A percentile compares a stretch with the other conserved stretches of the same genome.
Evolutionary conservation across 352 stramenopile species (phyloP).

Genomic region (Phytophthora boehmeriae): DNA sequence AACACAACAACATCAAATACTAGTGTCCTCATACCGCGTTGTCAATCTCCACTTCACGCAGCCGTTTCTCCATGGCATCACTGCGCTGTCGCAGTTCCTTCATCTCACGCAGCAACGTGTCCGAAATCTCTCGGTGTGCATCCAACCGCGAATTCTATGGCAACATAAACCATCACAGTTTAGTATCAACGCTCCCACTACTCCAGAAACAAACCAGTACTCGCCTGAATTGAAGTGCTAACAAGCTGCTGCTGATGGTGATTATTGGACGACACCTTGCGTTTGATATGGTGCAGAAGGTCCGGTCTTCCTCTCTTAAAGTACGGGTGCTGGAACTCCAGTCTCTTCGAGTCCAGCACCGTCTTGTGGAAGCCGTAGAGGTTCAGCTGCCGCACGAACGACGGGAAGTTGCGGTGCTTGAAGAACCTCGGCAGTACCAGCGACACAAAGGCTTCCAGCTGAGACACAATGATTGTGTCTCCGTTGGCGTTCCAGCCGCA

Average conservation of each 20-base stretch:
- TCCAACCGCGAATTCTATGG: conserved; percentile 69
- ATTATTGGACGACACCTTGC: conserved; percentile 78
- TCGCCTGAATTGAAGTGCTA: conserved; percentile 59
- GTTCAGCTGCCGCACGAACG: conserved; percentile 95
- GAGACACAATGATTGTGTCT: conserved; percentile 93
- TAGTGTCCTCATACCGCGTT: conserved; percentile 69
- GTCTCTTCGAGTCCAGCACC: conserved; percentile 89
- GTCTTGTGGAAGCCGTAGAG: conserved; percentile 95
- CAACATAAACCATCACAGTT: background rate
- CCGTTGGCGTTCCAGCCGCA: conserved; percentile 92
- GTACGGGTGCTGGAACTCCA: conserved; percentile 94
- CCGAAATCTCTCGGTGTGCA: conserved; percentile 76
- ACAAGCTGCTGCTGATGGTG: conserved; percentile 59
- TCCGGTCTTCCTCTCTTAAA: conserved; percentile 90
- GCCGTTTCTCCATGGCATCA: conserved; percentile 87
- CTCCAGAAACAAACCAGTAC: conserved; percentile 5
- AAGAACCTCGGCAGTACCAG: conserved; percentile 91
- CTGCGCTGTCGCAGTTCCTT: conserved; percentile 82
- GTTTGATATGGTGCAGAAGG: conserved; percentile 88
- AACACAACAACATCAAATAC: background rate
- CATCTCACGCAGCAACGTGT: conserved; percentile 85
- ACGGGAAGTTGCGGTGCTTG: conserved; percentile 94
- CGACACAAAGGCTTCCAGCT: conserved; percentile 82
- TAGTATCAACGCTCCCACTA: conserved; percentile 6
- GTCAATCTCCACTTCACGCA: conserved; percentile 86